Evolutionary conservation across 306 rosid species (phyloP), one percentile per base, ranked within the genome.

Genomic region (Inga laurina): DNA sequence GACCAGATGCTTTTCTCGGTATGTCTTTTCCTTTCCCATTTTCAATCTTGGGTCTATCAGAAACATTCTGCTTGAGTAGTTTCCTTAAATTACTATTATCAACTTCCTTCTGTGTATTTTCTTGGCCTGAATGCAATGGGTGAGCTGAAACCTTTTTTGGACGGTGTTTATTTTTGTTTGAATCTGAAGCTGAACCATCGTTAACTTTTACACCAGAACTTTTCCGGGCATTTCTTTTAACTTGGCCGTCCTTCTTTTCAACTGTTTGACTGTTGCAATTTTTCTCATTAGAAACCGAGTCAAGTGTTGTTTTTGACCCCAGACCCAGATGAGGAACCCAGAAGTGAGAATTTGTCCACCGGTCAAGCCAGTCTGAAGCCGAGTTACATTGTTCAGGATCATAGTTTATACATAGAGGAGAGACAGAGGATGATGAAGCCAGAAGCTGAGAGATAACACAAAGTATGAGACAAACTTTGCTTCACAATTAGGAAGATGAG

Each of bases 291-390:
- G 89, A 72, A n/a, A 41, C 54, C 14, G 72, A 79, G 7, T 76
- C 76, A 13, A 35, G 67, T 59, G 44, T 71, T 64, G 56, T 30
- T 13, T 84, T 77, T 18, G 15, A 43, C 32, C 84, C 77, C 61
- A 39, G 49, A 67, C 80, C 77, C 68, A 45, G 35, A 67, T 76
- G 56, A 72, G 88, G 88, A 27, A 35, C 84, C 90, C 88, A 82
- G 37, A 89, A 84, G 39, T 69, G 81, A 22, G 76, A 84, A 32
- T 59, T 72, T 6, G 91, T 84, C 91, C 91, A 89, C 9, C 88
- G 81, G 48, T 77, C 84, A 49, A 86, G 83, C 91, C 91, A 89
- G 27, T 72, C 74, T 87, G 85, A 57, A 66, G 76, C 75, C 27
- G 45, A 75, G 56, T 84, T 82, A 57, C 82, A 57, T 65, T 86